Conservation (phyloP, 192 early-diverging fungal genomes). For the Coemansia sp. region DNA sequence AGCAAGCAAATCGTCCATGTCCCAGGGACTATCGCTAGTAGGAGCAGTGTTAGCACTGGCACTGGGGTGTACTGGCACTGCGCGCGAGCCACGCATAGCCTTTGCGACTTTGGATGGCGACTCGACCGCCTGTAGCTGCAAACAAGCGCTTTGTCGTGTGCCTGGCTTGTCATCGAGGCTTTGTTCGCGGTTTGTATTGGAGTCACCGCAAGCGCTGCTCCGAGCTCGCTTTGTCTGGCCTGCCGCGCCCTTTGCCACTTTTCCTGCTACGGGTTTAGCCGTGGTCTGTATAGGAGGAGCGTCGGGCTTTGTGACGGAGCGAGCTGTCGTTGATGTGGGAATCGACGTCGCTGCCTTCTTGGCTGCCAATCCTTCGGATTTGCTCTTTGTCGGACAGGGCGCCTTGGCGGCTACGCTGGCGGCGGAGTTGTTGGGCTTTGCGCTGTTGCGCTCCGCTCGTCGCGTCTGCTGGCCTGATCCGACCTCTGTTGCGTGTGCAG, state of each 20-base stretch:
- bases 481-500: not conserved
- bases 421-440: not conserved
- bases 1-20: constrained; percentile 27
- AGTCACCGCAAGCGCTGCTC: not conserved
- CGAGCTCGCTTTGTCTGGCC: not conserved
- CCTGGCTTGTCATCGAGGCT: not conserved
- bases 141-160: not conserved
- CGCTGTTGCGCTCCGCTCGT: not conserved
- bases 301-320: not conserved
- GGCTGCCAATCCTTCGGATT: not conserved
- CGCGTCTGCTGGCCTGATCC: not conserved
- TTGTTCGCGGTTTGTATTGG: not conserved
- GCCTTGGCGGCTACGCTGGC: not conserved
- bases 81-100: constrained; percentile 3
- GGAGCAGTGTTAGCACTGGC: not conserved
- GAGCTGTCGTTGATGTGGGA: not conserved
- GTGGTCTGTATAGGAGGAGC: not conserved
- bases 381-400: not conserved
- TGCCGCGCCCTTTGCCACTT: not conserved
- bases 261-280: not conserved
- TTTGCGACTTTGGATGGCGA: constrained; percentile 5
- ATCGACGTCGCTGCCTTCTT: not conserved
- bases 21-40: constrained; percentile 14
- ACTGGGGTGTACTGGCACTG: not conserved
- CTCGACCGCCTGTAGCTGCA: not conserved